Evolutionary conservation across 1,139 yeast genomes (phyloP).

Genomic region (Blastobotrys arbuscula): DNA sequence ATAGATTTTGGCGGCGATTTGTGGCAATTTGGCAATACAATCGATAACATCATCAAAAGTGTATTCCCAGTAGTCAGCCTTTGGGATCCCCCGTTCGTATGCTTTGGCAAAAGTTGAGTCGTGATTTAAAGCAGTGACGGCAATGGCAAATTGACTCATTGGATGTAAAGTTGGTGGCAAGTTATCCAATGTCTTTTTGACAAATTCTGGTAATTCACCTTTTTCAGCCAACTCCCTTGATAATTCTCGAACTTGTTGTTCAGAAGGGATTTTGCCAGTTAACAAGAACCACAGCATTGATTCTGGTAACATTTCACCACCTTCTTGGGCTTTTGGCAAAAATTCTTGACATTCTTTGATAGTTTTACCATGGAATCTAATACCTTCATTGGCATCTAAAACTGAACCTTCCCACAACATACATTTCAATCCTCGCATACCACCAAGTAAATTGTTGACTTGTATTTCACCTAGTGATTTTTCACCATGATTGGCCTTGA

Average conservation of each 20-base stretch:
- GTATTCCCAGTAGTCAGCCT: constrained; percentile 87
- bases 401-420: constrained; percentile 52
- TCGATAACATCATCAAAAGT: constrained; percentile 87
- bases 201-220: constrained; percentile 78
- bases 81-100: constrained; percentile 82
- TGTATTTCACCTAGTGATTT: constrained; percentile 41
- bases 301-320: constrained; percentile 62
- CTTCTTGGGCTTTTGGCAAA: constrained; percentile 45
- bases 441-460: constrained; percentile 44
- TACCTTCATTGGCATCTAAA: constrained; percentile 49
- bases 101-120: constrained; percentile 89
- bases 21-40: constrained; percentile 86
- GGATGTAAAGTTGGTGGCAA: constrained; percentile 89
- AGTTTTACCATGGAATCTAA: constrained; percentile 49
- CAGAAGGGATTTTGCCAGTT: constrained; percentile 86
- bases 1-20: constrained; percentile 90
- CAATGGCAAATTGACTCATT: constrained; percentile 95
- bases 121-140: constrained; percentile 84
- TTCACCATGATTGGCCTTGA: constrained; percentile 36
- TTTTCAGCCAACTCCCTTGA: constrained; percentile 82
- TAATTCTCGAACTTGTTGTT: constrained; percentile 65
- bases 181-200: constrained; percentile 72
- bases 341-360: constrained; percentile 46
- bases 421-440: constrained; percentile 50
- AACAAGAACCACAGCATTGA: constrained; percentile 88